Percentiles rank a stretch among this genome's conserved stretches.
Conservation (phyloP, 2,329 filamentous ascomycete species). For the Talaromyces pinophilus region DNA sequence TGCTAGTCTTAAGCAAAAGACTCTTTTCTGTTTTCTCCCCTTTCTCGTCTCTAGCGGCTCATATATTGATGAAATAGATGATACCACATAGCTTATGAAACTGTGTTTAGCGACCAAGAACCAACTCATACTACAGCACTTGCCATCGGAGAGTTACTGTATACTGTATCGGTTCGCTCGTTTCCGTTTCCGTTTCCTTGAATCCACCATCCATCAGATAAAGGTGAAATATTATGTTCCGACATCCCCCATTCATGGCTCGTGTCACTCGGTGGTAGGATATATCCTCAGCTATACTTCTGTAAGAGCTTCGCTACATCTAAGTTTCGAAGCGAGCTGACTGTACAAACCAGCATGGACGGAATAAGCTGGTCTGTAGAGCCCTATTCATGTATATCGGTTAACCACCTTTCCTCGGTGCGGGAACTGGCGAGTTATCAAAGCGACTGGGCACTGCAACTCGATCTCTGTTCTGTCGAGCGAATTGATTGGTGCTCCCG, state of each 20-base stretch:
- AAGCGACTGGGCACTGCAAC: constrained; percentile 28
- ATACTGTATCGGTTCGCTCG: background rate
- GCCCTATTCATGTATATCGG: background rate
- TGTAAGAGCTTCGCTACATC: background rate
- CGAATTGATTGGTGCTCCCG: constrained; percentile 35
- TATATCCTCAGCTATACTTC: constrained; percentile 2
- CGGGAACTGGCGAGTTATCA: constrained; percentile 29
- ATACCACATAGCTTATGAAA: constrained; percentile 11
- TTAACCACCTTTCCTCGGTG: constrained; percentile 38
- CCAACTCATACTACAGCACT: background rate
- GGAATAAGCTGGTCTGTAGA: background rate
- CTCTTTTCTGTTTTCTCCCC: constrained; percentile 2
- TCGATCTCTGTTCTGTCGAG: constrained; percentile 25
- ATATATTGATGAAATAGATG: background rate
- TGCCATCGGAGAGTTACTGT: background rate
- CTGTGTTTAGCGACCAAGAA: constrained; percentile 9
- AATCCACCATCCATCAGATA: background rate
- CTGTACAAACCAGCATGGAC: background rate
- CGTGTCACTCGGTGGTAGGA: background rate
- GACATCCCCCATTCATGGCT: background rate
- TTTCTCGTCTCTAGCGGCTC: background rate
- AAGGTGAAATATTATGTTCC: constrained; percentile 4
- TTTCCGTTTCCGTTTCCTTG: background rate
- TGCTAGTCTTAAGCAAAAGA: constrained; percentile 1
- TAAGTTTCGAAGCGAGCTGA: background rate